Percentiles rank a stretch among this genome's conserved stretches.
Evolutionary conservation across 2,329 filamentous ascomycete species (phyloP).

Genomic region (Coniosporium tulheliwenetii): DNA sequence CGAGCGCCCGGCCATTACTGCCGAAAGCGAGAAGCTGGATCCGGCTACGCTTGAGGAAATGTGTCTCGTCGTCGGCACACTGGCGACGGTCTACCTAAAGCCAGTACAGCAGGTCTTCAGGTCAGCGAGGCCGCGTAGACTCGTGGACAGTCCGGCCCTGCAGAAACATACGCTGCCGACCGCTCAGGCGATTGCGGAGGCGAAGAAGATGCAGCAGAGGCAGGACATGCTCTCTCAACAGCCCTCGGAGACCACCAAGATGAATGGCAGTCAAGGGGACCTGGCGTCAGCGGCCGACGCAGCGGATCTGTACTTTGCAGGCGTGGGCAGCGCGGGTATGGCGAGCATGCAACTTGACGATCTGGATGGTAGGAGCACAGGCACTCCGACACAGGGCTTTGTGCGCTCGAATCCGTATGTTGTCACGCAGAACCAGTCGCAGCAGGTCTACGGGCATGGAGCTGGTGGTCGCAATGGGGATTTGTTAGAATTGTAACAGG

Average conservation of each 20-base stretch:
- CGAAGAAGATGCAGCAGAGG: constrained; percentile 4
- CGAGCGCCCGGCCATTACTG: constrained; percentile 89
- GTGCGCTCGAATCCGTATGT: constrained; percentile 40
- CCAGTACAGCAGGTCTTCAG: constrained; percentile 96
- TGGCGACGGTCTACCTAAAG: constrained; percentile 95
- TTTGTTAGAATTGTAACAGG: constrained; percentile 44
- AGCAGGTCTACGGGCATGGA: constrained; percentile 58
- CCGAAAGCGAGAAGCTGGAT: constrained; percentile 89
- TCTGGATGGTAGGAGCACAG: constrained; percentile 32
- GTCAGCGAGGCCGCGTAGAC: constrained; percentile 61
- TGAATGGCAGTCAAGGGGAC: constrained; percentile 23
- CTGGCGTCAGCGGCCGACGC: constrained; percentile 62
- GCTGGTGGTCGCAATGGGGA: constrained; percentile 54
- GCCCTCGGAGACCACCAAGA: constrained; percentile 10
- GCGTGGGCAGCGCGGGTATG: constrained; percentile 59
- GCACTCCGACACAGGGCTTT: constrained; percentile 7
- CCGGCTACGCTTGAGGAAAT: constrained; percentile 87
- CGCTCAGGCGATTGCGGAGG: constrained; percentile 24
- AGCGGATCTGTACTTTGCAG: constrained; percentile 80
- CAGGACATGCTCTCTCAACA: no score
- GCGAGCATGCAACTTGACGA: constrained; percentile 50
- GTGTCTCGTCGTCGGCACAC: constrained; percentile 87
- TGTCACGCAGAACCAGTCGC: constrained; percentile 67
- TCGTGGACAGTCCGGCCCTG: constrained; percentile 72
- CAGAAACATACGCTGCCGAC: constrained; percentile 55